Evolutionary conservation across 2,329 filamentous ascomycete species (phyloP).

Genomic region (Dactylellina cionopaga): DNA sequence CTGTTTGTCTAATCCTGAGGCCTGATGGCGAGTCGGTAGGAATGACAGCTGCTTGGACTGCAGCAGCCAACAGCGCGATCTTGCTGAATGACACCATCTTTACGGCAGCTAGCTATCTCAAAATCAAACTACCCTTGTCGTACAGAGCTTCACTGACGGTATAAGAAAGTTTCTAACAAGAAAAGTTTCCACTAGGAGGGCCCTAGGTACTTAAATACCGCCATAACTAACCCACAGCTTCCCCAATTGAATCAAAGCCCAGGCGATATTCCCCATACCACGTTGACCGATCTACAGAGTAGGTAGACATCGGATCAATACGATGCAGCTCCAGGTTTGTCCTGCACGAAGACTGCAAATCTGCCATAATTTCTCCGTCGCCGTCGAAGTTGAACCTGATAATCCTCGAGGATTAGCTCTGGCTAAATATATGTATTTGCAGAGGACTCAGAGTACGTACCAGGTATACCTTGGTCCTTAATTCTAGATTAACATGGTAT

Average conservation of each 20-base stretch:
- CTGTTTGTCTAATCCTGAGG: conserved; percentile 33
- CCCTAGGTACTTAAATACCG: conserved; percentile 18
- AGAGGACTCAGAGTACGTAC: not conserved
- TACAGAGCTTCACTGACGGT: conserved; percentile 6
- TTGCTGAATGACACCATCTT: conserved; percentile 48
- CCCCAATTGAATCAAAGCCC: not conserved
- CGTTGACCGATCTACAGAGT: not conserved
- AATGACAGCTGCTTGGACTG: conserved; percentile 33
- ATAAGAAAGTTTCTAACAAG: not conserved
- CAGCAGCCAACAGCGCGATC: conserved; percentile 34
- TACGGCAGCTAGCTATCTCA: not conserved
- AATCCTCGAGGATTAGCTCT: conserved; percentile 25
- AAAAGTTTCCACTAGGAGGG: not conserved
- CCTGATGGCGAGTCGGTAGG: conserved; percentile 36
- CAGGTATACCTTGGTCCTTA: not conserved
- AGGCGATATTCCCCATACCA: not conserved
- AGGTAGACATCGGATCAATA: conserved; percentile 42
- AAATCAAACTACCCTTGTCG: conserved; percentile 8
- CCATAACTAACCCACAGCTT: not conserved
- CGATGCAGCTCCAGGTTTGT: conserved; percentile 25
- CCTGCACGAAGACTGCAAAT: conserved; percentile 2
- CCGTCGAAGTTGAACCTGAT: not conserved
- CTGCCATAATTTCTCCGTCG: conserved; percentile 50
- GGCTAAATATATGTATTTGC: conserved; percentile 31
- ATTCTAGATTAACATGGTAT: not conserved